Base-by-base conservation (phyloP, 805 yeast genomes). In the Kluyveromyces nonfermentans region DNA sequence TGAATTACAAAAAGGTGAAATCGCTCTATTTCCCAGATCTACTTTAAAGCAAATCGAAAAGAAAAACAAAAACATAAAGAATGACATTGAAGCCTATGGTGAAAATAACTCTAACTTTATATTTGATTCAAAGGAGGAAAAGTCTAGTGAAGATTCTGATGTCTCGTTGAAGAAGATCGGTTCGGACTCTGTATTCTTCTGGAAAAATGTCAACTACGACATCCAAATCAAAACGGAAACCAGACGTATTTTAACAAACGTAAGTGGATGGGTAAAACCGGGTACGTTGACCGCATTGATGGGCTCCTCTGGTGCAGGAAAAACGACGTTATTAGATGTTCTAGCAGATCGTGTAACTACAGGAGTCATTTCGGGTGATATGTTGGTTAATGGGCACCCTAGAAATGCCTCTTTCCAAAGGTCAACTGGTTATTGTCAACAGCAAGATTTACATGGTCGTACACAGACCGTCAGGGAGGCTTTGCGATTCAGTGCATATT, bases 301-400 rank as follows among this genome's bases (percentile, higher is more conserved):
- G 82, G 84, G 85, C 50, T 79, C 80, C 21, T 77, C 85, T 40
- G 86, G 86, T 61, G 87, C 87, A 43, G 87, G 87, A 67, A 80
- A 80, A 57, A 81, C 87, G 15, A 81, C 87, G 2, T 63, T 80
- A 48, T 68, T 80, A 48, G 81, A 81, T 63, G 77, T 77, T 47
- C 65, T 81, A 53, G 80, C 85, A 19, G 77, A 75, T 54, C 72
- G 87, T 55, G 73, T 77, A 44, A 35, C 22, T 17, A 64, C 71
- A 55, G 87, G 87, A 60, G 74, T 74, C 35, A 77, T 81, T 38
- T 71, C 82, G 40, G 82, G 82, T 56, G 79, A 78, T 50, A 69
- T 71, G 64, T 51, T 74, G 60, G 80, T 79, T 20, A 75, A 78
- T 57, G 85, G 85, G 39, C 64, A 64, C 37, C 68, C 70, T 40